Evolutionary conservation across 83 land plant genomes (phyloP).

Genomic region (Diphasiastrum complanatum): DNA sequence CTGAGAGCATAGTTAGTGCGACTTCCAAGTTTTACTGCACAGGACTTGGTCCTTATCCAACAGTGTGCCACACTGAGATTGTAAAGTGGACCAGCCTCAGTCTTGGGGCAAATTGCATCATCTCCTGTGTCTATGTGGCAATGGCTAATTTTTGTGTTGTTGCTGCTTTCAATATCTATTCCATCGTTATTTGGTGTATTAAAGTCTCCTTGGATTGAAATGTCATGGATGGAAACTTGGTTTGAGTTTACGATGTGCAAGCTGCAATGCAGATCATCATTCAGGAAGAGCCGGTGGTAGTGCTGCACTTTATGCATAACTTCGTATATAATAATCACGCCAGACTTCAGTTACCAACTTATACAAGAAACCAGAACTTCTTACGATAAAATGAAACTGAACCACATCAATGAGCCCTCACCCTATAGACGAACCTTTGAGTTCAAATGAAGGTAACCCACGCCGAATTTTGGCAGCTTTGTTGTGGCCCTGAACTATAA

Average conservation of each 20-base stretch:
- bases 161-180: constrained; percentile 78
- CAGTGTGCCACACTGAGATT: constrained; percentile 66
- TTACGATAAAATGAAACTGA: no score
- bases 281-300: constrained; percentile 7
- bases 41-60: constrained; percentile 80
- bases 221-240: constrained; percentile 47
- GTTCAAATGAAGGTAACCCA: no score
- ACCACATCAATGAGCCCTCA: no score
- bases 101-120: constrained; percentile 90
- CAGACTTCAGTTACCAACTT: no score
- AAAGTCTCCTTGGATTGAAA: constrained; percentile 73
- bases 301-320: no score
- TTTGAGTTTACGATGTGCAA: constrained; percentile 69
- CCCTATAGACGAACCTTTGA: no score
- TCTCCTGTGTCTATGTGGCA: constrained; percentile 85
- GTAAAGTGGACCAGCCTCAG: constrained; percentile 50
- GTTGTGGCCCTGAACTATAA: no score
- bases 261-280: constrained; percentile 45
- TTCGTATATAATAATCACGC: no score
- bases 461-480: no score
- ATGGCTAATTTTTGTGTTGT: constrained; percentile 66
- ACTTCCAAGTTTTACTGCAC: constrained; percentile 86
- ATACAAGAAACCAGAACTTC: no score
- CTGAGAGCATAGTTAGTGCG: constrained; percentile 51
- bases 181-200: constrained; percentile 91